Percentiles rank a stretch among this genome's conserved stretches.
Conservation (phyloP, 768 basidiomycete genomes). For the Suillus placidus region DNA sequence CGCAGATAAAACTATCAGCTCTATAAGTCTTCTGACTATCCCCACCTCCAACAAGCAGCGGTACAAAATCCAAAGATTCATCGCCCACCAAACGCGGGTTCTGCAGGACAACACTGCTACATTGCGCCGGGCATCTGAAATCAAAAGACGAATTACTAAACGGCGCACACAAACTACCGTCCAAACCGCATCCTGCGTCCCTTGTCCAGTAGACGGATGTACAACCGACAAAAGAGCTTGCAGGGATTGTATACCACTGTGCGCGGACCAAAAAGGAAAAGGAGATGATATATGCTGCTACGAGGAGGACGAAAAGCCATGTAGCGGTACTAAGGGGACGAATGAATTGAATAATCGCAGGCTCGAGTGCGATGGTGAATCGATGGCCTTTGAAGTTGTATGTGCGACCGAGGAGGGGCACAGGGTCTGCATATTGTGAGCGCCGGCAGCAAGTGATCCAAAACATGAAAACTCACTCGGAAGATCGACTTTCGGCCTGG, state of each 20-base stretch:
- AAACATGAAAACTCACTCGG: conserved; percentile 37
- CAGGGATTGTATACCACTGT: conserved; percentile 71
- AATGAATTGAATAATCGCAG: conserved; percentile 52
- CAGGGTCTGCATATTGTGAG: conserved; percentile 44
- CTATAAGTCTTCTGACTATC: conserved; percentile 73
- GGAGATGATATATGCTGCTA: conserved; percentile 64
- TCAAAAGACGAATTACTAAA: conserved; percentile 63
- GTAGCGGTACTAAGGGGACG: conserved; percentile 48
- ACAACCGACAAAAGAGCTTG: conserved; percentile 65
- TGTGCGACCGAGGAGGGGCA: conserved; percentile 57
- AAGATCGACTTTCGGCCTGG: conserved; percentile 56
- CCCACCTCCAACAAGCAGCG: conserved; percentile 86
- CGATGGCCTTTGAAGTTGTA: conserved; percentile 39
- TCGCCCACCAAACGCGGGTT: conserved; percentile 77
- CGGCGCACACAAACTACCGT: conserved; percentile 67
- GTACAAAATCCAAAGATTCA: conserved; percentile 63
- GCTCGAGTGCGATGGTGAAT: conserved; percentile 55
- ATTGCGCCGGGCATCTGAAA: conserved; percentile 82
- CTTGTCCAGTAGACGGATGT: conserved; percentile 71
- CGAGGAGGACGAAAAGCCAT: conserved; percentile 59
- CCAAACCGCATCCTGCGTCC: conserved; percentile 72
- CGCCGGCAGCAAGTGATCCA: conserved; percentile 7
- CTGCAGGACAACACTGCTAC: conserved; percentile 61
- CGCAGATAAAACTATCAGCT: conserved; percentile 84
- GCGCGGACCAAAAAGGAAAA: conserved; percentile 73